Conservation (phyloP, 257 asterid species). For the Schizonepeta tenuifolia region DNA sequence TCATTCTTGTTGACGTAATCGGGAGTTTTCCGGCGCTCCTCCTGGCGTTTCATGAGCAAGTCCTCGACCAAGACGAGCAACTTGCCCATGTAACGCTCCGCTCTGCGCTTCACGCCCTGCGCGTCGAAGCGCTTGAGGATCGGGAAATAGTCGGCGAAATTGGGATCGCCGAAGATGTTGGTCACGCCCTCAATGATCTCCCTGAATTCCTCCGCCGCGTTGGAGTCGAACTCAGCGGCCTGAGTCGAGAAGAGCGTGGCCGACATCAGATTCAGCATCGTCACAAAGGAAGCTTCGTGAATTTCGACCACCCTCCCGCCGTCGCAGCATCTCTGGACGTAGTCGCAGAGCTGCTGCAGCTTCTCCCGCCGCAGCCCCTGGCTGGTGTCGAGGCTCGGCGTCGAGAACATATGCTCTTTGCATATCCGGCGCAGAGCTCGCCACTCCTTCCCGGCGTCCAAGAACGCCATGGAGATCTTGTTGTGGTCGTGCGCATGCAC, state of each 20-base stretch:
- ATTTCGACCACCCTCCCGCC: neutral
- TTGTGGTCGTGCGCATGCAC: constrained; percentile 10
- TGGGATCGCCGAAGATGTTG: neutral
- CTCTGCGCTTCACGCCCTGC: constrained; percentile 38
- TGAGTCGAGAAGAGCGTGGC: neutral
- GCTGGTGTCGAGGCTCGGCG: neutral
- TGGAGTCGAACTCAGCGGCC: neutral
- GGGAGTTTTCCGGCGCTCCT: too few species aligned
- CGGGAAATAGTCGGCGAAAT: neutral
- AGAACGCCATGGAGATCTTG: constrained; percentile 31
- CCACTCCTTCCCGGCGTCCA: constrained; percentile 39
- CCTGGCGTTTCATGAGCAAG: too few species aligned
- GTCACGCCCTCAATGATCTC: neutral
- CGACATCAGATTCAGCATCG: neutral
- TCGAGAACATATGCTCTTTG: constrained; percentile 34
- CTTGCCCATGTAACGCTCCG: constrained; percentile 21
- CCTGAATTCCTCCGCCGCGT: neutral
- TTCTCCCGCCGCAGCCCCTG: neutral
- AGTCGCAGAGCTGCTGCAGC: neutral
- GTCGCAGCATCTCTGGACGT: neutral
- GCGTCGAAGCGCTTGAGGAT: neutral
- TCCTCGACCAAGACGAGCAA: constrained; percentile 7
- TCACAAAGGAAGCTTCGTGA: neutral
- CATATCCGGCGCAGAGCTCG: constrained; percentile 30
- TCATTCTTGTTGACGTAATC: neutral